These are phyloP conservation scores for Skeletonema tropicum DNA, from an alignment of 108 stramenopile species.

Conservation along the genomic window DNA sequence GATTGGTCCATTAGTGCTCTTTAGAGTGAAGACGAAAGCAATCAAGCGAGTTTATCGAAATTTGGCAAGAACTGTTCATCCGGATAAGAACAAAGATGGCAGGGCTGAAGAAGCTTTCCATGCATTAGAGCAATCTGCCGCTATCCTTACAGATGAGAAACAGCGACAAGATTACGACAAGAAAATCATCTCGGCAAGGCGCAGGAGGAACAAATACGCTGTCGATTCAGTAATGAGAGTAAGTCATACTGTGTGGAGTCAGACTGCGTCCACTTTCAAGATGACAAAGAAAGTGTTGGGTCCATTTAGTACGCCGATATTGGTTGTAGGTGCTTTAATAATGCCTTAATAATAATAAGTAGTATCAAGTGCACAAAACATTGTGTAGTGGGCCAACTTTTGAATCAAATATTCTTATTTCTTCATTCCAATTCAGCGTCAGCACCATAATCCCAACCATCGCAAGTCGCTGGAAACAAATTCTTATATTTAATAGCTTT, in stretches of 20 bases:
- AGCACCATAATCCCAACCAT: slow-evolving; percentile 53
- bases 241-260: slow-evolving; percentile 15
- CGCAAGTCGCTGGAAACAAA: slow-evolving; percentile 41
- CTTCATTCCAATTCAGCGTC: slow-evolving; percentile 21
- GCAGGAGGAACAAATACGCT: slow-evolving; percentile 36
- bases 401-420: neutral
- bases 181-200: slow-evolving; percentile 29
- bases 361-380: neutral
- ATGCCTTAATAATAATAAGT: slow-evolving; percentile 9
- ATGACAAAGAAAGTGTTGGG: slow-evolving; percentile 50
- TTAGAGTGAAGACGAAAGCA: slow-evolving; percentile 37
- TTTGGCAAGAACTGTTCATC: slow-evolving; percentile 51
- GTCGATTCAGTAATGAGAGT: slow-evolving; percentile 25
- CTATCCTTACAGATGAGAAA: slow-evolving; percentile 62
- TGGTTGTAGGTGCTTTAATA: slow-evolving; percentile 58
- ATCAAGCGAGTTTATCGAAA: slow-evolving; percentile 58
- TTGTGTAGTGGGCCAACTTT: neutral
- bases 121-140: slow-evolving; percentile 71
- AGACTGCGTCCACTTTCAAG: slow-evolving; percentile 20
- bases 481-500: slow-evolving; percentile 54
- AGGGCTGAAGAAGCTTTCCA: slow-evolving; percentile 86
- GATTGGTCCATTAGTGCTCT: slow-evolving; percentile 33
- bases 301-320: slow-evolving; percentile 67
- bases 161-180: slow-evolving; percentile 67
- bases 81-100: slow-evolving; percentile 69